Base-by-base conservation (phyloP, 768 basidiomycete genomes). In the Suillus hirtellus region DNA sequence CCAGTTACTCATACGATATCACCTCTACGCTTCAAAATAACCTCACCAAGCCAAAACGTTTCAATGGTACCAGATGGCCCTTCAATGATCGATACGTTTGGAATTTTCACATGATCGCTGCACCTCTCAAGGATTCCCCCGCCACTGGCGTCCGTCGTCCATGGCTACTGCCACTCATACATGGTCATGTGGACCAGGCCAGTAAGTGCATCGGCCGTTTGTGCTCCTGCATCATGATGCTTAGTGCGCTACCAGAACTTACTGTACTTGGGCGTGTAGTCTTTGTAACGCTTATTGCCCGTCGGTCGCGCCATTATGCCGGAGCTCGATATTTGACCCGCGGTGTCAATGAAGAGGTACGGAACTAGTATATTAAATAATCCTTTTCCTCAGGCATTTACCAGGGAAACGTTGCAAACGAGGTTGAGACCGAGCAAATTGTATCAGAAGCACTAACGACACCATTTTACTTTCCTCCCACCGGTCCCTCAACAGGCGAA, bases 401-500 rank as follows among this genome's bases (percentile, higher is more conserved):
- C n/a, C 65, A 97, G 95, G 97, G 97, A 3, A 94, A 96, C 72
- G 96, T 99, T 11, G 96, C 96, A 3, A 99, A 99, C 71, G 97
- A 99, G 75, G 97, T 99, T 2, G 97, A 99, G 77, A 97, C 95
- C 0, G 97, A 99, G 73, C 97, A 99, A 71, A 96, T 99, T 59
- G 93, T 96, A 0, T 91, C 89, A 9, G 95, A 96, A 71, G 90
- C 92, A 0, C 72, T 93, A 6, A 96, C 92, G 0, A 96, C 95
- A 0, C 87, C 95, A 0, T 96, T 97, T 72, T 93, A 95, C 72
- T 89, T 83, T 67, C 92, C 92, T 10, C 77, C 80, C 12, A 75
- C 78, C 38, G 69, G 73, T 46, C 77, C 78, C 15, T 67, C 71
- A 2, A 70, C 71, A 21, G 74, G 68, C 9, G 73, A 68, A 44